Evolutionary conservation across 1,284 basidiomycete species (phyloP).

Genomic region (Puccinia horiana): DNA sequence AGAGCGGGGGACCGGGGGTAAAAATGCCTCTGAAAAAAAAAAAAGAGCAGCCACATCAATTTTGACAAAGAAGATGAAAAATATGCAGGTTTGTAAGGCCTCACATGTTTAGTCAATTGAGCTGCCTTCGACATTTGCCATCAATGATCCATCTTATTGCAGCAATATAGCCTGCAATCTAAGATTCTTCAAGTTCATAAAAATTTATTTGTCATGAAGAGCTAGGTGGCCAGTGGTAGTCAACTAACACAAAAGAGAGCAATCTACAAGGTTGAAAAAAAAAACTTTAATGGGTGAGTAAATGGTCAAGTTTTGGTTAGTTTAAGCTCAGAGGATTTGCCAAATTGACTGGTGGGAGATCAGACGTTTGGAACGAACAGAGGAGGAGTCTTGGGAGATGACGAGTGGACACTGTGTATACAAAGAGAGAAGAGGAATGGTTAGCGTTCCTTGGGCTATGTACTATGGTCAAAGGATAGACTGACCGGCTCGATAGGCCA

Average conservation of each 20-base stretch:
- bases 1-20: slow-evolving; percentile 58
- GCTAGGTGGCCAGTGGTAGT: no score
- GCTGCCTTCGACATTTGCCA: slow-evolving; percentile 15
- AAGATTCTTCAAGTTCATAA: background rate
- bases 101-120: slow-evolving; percentile 32
- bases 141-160: slow-evolving; percentile 27
- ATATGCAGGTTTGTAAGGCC: background rate
- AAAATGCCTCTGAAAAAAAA: slow-evolving; percentile 54
- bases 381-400: no score
- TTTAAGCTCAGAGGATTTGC: no score
- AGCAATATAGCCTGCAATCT: slow-evolving; percentile 31
- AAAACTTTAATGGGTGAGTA: no score
- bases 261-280: slow-evolving; percentile 14
- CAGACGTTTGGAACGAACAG: no score
- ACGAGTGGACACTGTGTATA: no score
- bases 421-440: no score
- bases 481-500: no score
- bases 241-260: slow-evolving; percentile 36
- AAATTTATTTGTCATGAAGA: background rate
- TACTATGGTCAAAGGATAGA: no score
- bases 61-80: background rate
- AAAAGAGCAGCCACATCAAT: background rate
- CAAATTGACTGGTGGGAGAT: no score
- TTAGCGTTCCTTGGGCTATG: no score
- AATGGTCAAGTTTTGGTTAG: no score